Evolutionary conservation across 495 filamentous ascomycete genomes (phyloP).

Genomic region (Talaromyces nanjingensis): DNA sequence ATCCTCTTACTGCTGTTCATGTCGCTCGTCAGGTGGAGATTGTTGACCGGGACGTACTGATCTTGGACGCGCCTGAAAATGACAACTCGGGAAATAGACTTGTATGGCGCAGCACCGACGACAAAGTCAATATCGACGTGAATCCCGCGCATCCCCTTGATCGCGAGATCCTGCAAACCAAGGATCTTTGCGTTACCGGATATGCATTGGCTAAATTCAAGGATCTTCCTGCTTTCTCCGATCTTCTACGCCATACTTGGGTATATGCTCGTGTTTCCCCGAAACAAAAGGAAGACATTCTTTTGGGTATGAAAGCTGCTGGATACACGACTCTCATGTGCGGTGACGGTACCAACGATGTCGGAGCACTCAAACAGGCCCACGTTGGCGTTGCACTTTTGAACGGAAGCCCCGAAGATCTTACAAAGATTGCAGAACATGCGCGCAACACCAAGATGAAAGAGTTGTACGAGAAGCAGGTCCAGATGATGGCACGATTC

Average conservation of each 20-base stretch:
- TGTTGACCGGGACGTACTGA: conserved; percentile 89
- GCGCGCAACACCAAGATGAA: conserved; percentile 94
- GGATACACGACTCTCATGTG: conserved; percentile 99
- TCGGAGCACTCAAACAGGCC: conserved; percentile 96
- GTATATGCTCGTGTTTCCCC: conserved; percentile 97
- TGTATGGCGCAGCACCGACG: conserved; percentile 93
- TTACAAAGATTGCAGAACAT: conserved; percentile 87
- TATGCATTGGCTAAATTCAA: conserved; percentile 90
- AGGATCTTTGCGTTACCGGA: conserved; percentile 94
- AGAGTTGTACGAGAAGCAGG: conserved; percentile 96
- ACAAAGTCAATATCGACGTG: conserved; percentile 80
- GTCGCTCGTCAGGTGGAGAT: conserved; percentile 96
- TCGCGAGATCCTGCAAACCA: conserved; percentile 68
- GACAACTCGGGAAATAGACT: conserved; percentile 73
- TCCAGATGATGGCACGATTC: conserved; percentile 82
- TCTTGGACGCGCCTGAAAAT: conserved; percentile 91
- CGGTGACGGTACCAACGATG: conserved; percentile 97
- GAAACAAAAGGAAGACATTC: conserved; percentile 98
- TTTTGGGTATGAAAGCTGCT: conserved; percentile 88
- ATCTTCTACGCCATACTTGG: conserved; percentile 84
- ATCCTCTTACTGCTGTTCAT: conserved; percentile 92
- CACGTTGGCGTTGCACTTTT: conserved; percentile 94
- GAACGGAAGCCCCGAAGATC: conserved; percentile 87
- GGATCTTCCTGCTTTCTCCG: conserved; percentile 61
- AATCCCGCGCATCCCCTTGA: conserved; percentile 79